These are phyloP conservation scores for Penicillium sclerotiorum DNA, from an alignment of 2,329 filamentous ascomycete species.

Conservation along the genomic window DNA sequence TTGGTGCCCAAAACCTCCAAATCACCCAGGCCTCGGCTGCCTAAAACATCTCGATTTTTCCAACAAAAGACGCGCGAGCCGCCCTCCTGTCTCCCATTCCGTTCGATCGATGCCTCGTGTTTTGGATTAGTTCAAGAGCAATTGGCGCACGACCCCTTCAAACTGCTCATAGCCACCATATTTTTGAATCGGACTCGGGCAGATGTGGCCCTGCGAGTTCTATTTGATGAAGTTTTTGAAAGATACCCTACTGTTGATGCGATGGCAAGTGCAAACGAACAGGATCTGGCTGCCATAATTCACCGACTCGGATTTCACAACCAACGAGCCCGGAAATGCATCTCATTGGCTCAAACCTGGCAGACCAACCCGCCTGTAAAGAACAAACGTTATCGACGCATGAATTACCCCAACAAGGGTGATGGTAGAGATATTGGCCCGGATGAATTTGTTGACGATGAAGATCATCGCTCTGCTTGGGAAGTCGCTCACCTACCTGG, in stretches of 20 bases:
- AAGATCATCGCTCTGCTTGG: constrained; percentile 63
- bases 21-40: constrained; percentile 21
- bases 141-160: constrained; percentile 73
- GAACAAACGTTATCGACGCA: constrained; percentile 59
- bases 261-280: constrained; percentile 61
- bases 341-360: constrained; percentile 72
- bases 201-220: constrained; percentile 71
- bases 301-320: constrained; percentile 70
- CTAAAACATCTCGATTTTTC: constrained; percentile 49
- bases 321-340: constrained; percentile 67
- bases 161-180: constrained; percentile 77
- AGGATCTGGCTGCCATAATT: constrained; percentile 65
- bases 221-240: constrained; percentile 68
- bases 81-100: constrained; percentile 61
- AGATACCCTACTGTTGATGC: constrained; percentile 67
- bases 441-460: constrained; percentile 52
- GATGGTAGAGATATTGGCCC: constrained; percentile 54
- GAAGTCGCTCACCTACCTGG: constrained; percentile 85
- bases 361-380: constrained; percentile 62
- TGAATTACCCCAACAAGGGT: constrained; percentile 56
- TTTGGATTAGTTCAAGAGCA: constrained; percentile 88
- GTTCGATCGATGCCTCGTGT: constrained; percentile 60
- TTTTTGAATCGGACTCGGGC: constrained; percentile 84
- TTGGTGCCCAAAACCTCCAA: constrained; percentile 1
- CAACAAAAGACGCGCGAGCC: constrained; percentile 32